Evolutionary conservation across 2,329 filamentous ascomycete genomes (phyloP), one percentile per base, ranked within the genome.

Genomic region (Aspergillus brasiliensis): DNA sequence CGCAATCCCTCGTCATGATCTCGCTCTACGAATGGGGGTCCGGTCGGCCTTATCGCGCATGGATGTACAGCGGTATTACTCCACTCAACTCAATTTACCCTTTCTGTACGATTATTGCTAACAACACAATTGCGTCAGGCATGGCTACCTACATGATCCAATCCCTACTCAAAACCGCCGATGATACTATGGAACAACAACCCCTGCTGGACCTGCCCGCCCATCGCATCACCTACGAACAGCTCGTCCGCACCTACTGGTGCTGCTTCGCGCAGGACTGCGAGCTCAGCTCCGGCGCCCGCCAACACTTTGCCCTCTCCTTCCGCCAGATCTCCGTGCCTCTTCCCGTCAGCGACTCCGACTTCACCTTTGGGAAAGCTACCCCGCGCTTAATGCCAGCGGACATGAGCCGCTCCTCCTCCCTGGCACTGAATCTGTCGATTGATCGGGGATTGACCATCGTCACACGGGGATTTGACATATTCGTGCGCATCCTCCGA

Each of bases 71-170:
- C 48, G 73, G 73, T 75, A 63, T 17, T 8, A 5, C 8, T 3
- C 23, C n/a, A 11, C 23, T 10, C 15, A 34, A 11, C 23, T 10
- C 15, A 34, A 10, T 27, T 11, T 19, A 21, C 10, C 10, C 25
- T 13, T 19, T 27, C 19, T 19, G 42, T 19, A 23, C 23, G 31
- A 34, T 40, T n/a, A 23, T 27, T 2, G 8, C 56, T 67, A n/a
- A 68, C 28, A n/a, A 68, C 28, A 40, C 17, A 3, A 8, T 38
- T 38, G 25, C 10, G 19, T 6, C 25, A 75, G 73, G 73, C 15
- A 76, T 76, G 73, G 73, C 73, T 5, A 76, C 73, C 0, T 76
- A 76, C 42, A 76, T 76, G 73, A 74, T 76, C 13, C 73, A 76
- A 54, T 74, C 72, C 1, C 66, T 76, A 15, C 58, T 76, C 3